These are phyloP conservation scores for Fusarium drepaniforme DNA, from an alignment of 2,329 filamentous ascomycete species.

Conservation along the genomic window DNA sequence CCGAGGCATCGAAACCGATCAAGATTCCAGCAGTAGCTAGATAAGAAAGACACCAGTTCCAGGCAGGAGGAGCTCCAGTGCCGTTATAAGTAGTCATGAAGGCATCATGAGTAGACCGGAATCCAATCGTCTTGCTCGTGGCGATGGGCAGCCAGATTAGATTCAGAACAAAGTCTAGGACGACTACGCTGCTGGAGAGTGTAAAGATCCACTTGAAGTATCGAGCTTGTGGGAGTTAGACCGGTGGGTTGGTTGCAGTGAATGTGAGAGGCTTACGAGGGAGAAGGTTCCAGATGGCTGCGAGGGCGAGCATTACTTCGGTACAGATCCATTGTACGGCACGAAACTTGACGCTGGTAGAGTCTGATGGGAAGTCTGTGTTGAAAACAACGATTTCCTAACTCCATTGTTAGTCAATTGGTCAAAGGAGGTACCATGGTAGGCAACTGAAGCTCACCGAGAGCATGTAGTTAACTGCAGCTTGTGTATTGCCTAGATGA, in stretches of 20 bases:
- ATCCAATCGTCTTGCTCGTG: constrained; percentile 66
- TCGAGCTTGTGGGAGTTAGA: constrained; percentile 47
- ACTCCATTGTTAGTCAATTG: not conserved
- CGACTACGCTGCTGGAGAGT: constrained; percentile 61
- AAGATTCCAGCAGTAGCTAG: constrained; percentile 70
- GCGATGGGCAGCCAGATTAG: constrained; percentile 72
- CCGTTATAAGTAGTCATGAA: constrained; percentile 72
- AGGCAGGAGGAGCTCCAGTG: constrained; percentile 65
- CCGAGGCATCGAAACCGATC: constrained; percentile 72
- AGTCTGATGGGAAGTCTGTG: constrained; percentile 65
- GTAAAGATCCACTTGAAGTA: constrained; percentile 64
- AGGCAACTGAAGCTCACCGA: constrained; percentile 50
- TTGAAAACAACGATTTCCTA: constrained; percentile 70
- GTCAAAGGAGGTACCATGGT: accelerated
- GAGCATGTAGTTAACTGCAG: constrained; percentile 65
- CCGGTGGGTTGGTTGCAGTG: too few species aligned
- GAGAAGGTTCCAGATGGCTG: constrained; percentile 62
- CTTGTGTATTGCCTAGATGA: constrained; percentile 59
- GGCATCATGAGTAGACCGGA: constrained; percentile 68
- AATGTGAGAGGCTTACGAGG: constrained; percentile 55
- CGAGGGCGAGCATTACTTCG: constrained; percentile 63
- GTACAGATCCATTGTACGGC: constrained; percentile 72
- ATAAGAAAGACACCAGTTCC: constrained; percentile 74
- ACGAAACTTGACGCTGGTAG: constrained; percentile 66
- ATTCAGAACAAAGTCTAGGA: constrained; percentile 70